These are phyloP conservation scores for Penicillium sp. DNA, from an alignment of 2,329 filamentous ascomycete genomes.

Conservation along the genomic window DNA sequence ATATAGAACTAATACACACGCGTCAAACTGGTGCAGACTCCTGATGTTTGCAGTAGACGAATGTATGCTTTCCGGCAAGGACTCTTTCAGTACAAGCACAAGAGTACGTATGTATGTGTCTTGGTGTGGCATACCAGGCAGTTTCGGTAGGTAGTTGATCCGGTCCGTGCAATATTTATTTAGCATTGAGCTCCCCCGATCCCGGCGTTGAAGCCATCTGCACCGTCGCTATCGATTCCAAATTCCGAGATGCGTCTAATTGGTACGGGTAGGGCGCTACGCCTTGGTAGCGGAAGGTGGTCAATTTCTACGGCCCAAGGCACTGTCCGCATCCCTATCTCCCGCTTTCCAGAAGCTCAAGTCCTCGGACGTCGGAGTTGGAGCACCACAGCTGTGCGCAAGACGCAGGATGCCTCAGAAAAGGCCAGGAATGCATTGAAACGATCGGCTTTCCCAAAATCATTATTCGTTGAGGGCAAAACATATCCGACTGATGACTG, in stretches of 20 bases:
- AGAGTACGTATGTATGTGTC: no score
- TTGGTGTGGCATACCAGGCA: no score
- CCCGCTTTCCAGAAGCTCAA: slow-evolving; percentile 24
- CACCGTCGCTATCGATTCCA: not conserved
- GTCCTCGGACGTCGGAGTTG: slow-evolving; percentile 31
- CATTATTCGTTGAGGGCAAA: slow-evolving; percentile 65
- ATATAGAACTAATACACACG: slow-evolving; percentile 8
- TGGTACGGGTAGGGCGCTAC: slow-evolving; percentile 46
- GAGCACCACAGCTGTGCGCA: slow-evolving; percentile 40
- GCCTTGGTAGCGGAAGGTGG: slow-evolving; percentile 42
- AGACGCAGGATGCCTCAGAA: slow-evolving; percentile 24
- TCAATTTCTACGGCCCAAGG: slow-evolving; percentile 31
- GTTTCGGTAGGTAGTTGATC: slow-evolving; percentile 12
- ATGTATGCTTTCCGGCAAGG: no score
- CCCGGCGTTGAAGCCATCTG: not conserved
- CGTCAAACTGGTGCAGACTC: no score
- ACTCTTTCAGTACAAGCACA: no score
- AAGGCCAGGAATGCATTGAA: slow-evolving; percentile 14
- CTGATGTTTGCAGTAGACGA: no score
- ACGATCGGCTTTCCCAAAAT: slow-evolving; percentile 22
- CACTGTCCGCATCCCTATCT: slow-evolving; percentile 29
- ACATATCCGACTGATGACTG: slow-evolving; percentile 74
- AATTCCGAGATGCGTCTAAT: slow-evolving; percentile 41
- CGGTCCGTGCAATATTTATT: slow-evolving; percentile 17
- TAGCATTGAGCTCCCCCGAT: slow-evolving; percentile 3